Conservation (phyloP, 768 basidiomycete species). For the Trametes maxima region DNA sequence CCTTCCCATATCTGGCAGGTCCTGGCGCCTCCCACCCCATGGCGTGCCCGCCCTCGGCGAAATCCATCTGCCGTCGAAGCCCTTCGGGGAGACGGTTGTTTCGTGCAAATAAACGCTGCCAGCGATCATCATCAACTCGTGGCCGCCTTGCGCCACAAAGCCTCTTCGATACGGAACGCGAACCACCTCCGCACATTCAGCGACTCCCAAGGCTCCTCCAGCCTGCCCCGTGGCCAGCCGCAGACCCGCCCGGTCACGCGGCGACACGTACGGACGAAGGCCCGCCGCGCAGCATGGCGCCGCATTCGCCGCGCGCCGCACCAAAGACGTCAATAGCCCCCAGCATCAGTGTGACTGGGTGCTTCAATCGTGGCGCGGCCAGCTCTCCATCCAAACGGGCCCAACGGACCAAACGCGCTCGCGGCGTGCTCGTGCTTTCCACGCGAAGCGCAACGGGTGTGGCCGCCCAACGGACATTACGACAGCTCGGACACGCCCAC, state of each 20-base stretch:
- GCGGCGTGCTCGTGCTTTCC: constrained; percentile 4
- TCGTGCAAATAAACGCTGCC: constrained; percentile 16
- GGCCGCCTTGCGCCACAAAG: constrained; percentile 24
- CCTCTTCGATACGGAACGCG: constrained; percentile 13
- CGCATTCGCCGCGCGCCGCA: not conserved
- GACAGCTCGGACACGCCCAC: constrained; percentile 10
- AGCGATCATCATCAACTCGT: constrained; percentile 20
- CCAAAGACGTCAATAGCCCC: constrained; percentile 9
- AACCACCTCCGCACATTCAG: constrained; percentile 5
- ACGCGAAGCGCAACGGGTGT: constrained; percentile 9
- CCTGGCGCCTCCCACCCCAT: constrained; percentile 5
- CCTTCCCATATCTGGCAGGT: constrained; percentile 16
- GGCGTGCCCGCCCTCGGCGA: constrained; percentile 16
- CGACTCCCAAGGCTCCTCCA: not conserved
- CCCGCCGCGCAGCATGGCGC: not conserved
- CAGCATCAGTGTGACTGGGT: not conserved
- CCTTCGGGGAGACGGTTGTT: constrained; percentile 6
- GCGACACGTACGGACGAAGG: constrained; percentile 1
- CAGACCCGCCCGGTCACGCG: constrained; percentile 8
- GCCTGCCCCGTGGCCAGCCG: not conserved
- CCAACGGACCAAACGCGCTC: too few relatives aligned
- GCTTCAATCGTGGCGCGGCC: constrained; percentile 9
- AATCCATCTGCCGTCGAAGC: constrained; percentile 13
- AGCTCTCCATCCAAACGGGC: not conserved
- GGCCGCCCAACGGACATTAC: constrained; percentile 17